Conservation (phyloP, 176 grass and related monocot species). For the Paspalum notatum region DNA sequence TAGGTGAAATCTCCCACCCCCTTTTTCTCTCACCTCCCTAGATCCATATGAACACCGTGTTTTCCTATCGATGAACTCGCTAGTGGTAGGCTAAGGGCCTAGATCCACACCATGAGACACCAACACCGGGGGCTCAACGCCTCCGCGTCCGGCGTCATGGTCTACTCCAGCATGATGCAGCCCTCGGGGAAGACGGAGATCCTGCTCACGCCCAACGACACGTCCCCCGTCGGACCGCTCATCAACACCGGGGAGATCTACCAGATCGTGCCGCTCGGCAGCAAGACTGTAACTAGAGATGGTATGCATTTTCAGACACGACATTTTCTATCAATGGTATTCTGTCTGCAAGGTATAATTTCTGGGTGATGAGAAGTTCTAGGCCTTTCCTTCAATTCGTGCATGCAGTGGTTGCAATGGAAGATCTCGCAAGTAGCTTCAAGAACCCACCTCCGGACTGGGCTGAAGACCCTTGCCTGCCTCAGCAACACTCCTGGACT, state of each 20-base stretch:
- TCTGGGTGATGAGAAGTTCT: constrained; percentile 57
- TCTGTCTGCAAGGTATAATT: constrained; percentile 10
- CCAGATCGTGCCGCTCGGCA: constrained; percentile 71
- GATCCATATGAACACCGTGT: too few species aligned
- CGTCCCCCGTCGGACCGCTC: constrained; percentile 72
- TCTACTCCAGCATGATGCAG: constrained; percentile 66
- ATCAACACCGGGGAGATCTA: constrained; percentile 92
- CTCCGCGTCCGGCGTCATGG: constrained; percentile 75
- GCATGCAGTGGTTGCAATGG: constrained; percentile 75
- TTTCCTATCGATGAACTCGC: too few species aligned
- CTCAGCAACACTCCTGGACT: constrained; percentile 65
- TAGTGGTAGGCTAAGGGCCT: too few species aligned
- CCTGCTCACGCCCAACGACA: constrained; percentile 56
- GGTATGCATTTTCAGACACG: constrained; percentile 41
- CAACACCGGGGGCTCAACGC: constrained; percentile 80
- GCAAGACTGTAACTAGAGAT: constrained; percentile 78
- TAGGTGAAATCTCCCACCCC: too few species aligned
- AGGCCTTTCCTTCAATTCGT: constrained; percentile 52
- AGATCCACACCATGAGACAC: too few species aligned
- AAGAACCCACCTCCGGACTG: constrained; percentile 85
- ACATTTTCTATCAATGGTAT: background rate
- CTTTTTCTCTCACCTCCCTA: too few species aligned
- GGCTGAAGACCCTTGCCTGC: constrained; percentile 88
- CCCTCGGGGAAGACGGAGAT: constrained; percentile 67
- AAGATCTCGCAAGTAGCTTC: constrained; percentile 66